Evolutionary conservation across 1,284 basidiomycete genomes (phyloP).

Genomic region (Microbotryum scabiosae): DNA sequence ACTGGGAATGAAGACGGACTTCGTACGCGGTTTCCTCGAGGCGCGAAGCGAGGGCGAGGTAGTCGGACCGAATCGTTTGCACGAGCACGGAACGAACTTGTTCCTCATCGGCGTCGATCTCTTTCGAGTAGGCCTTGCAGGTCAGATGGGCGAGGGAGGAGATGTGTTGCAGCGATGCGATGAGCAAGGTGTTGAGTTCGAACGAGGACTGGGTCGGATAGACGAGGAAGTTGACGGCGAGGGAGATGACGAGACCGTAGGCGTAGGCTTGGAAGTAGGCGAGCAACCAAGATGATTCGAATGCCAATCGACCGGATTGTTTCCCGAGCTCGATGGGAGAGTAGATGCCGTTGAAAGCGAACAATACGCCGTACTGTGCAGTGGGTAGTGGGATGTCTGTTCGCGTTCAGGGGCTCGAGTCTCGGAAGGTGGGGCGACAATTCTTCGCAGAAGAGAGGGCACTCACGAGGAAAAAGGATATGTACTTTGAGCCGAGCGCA

Average conservation of each 20-base stretch:
- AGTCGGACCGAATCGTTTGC: constrained; percentile 22
- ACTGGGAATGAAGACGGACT: constrained; percentile 6
- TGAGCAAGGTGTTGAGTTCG: constrained; percentile 16
- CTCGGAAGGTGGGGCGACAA: too few relatives aligned
- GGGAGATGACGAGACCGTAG: constrained; percentile 20
- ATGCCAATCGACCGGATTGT: neutral
- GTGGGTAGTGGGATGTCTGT: neutral
- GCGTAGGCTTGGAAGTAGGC: constrained; percentile 17
- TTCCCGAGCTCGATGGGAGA: constrained; percentile 1
- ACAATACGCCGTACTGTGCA: constrained; percentile 20
- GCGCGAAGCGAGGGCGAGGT: constrained; percentile 18
- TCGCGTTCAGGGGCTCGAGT: neutral
- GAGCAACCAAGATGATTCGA: constrained; percentile 13
- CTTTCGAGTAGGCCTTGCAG: constrained; percentile 22
- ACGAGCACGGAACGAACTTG: constrained; percentile 21
- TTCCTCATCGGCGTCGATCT: constrained; percentile 16
- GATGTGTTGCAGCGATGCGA: constrained; percentile 23
- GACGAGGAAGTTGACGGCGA: constrained; percentile 21
- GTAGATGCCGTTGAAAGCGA: constrained; percentile 26
- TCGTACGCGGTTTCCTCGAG: constrained; percentile 23
- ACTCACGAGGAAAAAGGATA: constrained; percentile 19
- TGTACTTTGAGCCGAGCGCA: constrained; percentile 18
- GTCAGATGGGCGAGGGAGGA: constrained; percentile 21
- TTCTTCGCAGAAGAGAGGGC: neutral
- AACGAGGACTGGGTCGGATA: constrained; percentile 12